Evolutionary conservation across 306 rosid genomes (phyloP).

Genomic region (Acacia crassicarpa): DNA sequence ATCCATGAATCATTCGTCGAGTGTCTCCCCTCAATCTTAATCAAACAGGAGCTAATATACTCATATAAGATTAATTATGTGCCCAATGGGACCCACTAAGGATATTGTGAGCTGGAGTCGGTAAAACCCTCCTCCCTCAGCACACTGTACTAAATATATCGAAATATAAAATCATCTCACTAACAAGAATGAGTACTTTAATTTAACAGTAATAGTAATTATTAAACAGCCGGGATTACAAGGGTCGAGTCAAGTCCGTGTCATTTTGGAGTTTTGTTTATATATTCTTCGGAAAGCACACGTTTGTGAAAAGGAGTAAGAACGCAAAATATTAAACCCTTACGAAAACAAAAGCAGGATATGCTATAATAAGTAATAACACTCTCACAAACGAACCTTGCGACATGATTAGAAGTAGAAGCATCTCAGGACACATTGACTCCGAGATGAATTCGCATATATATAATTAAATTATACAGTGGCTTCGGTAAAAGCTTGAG

Average conservation of each 20-base stretch:
- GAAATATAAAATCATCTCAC: not conserved
- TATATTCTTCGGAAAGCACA: not conserved
- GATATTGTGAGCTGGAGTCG: not conserved
- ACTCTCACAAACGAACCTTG: not conserved
- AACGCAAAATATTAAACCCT: not conserved
- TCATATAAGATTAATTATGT: not conserved
- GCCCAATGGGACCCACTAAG: not conserved
- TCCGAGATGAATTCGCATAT: not conserved
- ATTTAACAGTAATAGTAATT: not conserved
- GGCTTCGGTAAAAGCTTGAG: not conserved
- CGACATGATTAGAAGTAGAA: not conserved
- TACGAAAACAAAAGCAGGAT: not conserved
- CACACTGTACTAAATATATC: not conserved
- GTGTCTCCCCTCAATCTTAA: not conserved
- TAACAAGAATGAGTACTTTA: too few relatives aligned
- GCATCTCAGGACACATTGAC: not conserved
- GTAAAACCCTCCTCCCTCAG: not conserved
- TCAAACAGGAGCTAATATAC: not conserved
- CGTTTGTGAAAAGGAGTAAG: not conserved
- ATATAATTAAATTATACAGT: not conserved
- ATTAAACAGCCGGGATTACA: not conserved
- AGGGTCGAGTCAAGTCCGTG: not conserved
- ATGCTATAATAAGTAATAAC: too few relatives aligned
- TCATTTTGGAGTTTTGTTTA: not conserved
- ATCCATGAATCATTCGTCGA: not conserved